Base-by-base conservation (phyloP, 441 rosid genomes). In the Gossypium laxum region DNA sequence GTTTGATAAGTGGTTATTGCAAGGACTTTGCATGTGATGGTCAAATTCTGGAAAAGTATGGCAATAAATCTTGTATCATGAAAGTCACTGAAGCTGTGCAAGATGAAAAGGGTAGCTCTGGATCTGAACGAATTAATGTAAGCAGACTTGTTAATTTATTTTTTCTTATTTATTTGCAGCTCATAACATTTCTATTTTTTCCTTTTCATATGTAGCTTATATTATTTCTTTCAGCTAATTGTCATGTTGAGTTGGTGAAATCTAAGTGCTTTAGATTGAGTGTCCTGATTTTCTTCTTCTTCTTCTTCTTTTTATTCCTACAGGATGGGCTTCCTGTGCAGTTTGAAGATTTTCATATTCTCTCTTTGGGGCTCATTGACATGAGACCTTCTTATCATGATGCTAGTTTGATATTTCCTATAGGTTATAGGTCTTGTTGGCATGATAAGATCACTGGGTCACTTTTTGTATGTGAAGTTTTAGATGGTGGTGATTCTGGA, bases 361-460 rank as follows among this genome's bases (percentile, higher is more conserved):
- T 92, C 43, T 88, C 96, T 67, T 85, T 86, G 86, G 99, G 99
- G 69, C 76, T 74, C 77, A 81, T 92, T 73, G 97, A 95, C 78
- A 67, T n/a, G 75, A 92, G 97, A 73, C 90, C 93, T 79, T 77
- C 89, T 56, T 95, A 92, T 85, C 99, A 95, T 80, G 81, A 81
- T 78, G 82, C 58, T 68, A 79, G 79, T 78, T 63, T 78, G 80
- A 86, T 91, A 68, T 91, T 83, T 82, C 99, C 98, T 56, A 72
- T 92, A 81, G 96, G 99, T 48, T 95, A 84, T 79, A 86, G 85
- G 78, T 91, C 97, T 62, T 95, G 93, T 82, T 95, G 99, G 99
- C 99, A 95, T 82, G 99, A 95, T 80, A 92, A 85, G 76, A 80
- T 88, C 78, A 95, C 98, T 5, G 91, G 96, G 72, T 95, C 99